Base-by-base conservation (phyloP, 75 land plant species). In the Gnetum montanum region DNA sequence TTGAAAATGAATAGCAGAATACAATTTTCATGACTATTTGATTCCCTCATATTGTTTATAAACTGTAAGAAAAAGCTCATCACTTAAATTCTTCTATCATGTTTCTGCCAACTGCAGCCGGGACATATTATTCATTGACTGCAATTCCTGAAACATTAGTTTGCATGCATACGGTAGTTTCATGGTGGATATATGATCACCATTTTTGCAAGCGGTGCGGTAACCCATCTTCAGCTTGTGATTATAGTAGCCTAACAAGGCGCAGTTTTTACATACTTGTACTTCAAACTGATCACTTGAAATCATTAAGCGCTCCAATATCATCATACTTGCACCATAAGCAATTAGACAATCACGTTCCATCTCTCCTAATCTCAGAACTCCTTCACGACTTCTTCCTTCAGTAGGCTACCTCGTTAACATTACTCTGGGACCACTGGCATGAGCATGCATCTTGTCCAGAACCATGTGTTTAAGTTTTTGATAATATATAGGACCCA, bases 401-500 rank as follows among this genome's bases (percentile, higher is more conserved):
- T 95, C 99, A 24, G 99, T 95, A 4, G 99, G 99, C 59, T 95
- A 96, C 58, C 99, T 75, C 4, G 99, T 95, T 27, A 95, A 68
- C 52, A 74, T 79, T 44, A 86, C 91, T 46, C 86, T 72, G 6
- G 96, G 99, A 3, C 99, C 99, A 52, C 62, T 66, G 34, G 85
- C 91, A 31, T 96, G 79, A n/a, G 96, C 99, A 75, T 95, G 96
- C 91, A 95, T 95, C 70, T 95, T 95, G 63, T 95, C 99, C 38
- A 90, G 54, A 30, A 94, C 96, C 99, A 94, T 94, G 54, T 94
- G 98, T 54, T 89, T 89, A 31, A 94, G 54, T 69, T 81, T 94
- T 56, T 94, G 98, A 44, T 94, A 94, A 63, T 94, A 94, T 49
- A 94, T 85, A 58, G 96, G 96, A n/a, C 98, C 98, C 96, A 94